phyloP scores from a whole-genome alignment of 192 early-diverging fungal species.

The Podila horticola region DNA sequence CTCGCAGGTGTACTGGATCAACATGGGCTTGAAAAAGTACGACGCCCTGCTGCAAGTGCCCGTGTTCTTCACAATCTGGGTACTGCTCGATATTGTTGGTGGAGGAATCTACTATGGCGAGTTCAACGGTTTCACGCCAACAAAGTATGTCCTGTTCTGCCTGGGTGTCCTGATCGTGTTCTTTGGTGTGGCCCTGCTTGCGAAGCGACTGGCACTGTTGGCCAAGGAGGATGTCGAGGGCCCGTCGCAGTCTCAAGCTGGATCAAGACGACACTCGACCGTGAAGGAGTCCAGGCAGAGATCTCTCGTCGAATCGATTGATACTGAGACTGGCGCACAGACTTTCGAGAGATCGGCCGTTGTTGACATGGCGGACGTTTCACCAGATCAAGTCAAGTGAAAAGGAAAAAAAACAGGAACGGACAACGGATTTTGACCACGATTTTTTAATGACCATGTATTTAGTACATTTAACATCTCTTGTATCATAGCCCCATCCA shows the following conservation, averaged over 20 bases:
- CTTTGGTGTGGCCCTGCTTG: slow-evolving; percentile 73
- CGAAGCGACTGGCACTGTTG: slow-evolving; percentile 63
- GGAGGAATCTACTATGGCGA: slow-evolving; percentile 86
- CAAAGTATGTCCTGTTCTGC: slow-evolving; percentile 73
- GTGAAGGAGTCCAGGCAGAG: background rate
- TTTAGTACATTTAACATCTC: too few species aligned
- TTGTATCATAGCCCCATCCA: too few species aligned
- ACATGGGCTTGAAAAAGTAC: slow-evolving; percentile 81
- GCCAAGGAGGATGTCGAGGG: slow-evolving; percentile 49
- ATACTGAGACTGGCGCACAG: background rate
- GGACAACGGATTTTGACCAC: too few species aligned
- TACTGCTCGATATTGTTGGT: slow-evolving; percentile 82
- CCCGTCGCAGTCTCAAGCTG: slow-evolving; percentile 12
- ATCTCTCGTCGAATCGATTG: background rate
- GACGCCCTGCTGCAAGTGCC: slow-evolving; percentile 87
- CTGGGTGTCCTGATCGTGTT: slow-evolving; percentile 78
- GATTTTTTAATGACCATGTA: too few species aligned
- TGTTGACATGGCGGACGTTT: too few species aligned
- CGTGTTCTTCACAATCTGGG: slow-evolving; percentile 86
- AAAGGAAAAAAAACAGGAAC: too few species aligned
- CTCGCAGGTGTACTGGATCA: slow-evolving; percentile 87
- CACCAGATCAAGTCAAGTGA: too few species aligned
- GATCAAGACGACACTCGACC: slow-evolving; percentile 8
- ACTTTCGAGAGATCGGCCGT: too few species aligned
- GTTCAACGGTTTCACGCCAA: slow-evolving; percentile 70